Evolutionary conservation across 208 protist species (phyloP), one percentile per base, ranked within the genome.

Genomic region (Wallacemonas sp.): DNA sequence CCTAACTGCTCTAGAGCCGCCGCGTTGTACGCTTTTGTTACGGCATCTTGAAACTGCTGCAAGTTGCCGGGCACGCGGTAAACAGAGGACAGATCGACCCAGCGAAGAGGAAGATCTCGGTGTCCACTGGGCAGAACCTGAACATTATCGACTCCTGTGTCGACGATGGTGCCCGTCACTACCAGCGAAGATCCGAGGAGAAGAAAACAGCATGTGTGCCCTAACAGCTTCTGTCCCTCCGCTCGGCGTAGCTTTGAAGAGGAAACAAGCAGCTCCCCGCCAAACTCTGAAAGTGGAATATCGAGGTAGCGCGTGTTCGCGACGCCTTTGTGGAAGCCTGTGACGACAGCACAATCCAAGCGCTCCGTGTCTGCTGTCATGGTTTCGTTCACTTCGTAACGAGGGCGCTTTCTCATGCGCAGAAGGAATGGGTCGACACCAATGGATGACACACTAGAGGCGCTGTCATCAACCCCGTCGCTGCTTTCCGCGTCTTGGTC

Each of bases 231-330:
- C n/a, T 58, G 32, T 5, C 52, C 52, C 24, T 58, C 52, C 4
- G 14, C n/a, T 41, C 52, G 52, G 3, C 52, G 52, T n/a, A 58
- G 32, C 19, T 39, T 58, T 21, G 14, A 8, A 19, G 52, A 9
- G 4, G 52, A 19, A 33, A 38, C 29, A 43, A 58, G 52, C 11
- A 24, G 52, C 32, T 21, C 14, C 6, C 14, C 52, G 26, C 52
- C 52, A 41, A 58, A 58, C 30, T 58, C 52, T 9, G 52, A 58
- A 6, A 58, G 32, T 11, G 52, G 52, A 26, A 58, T 58, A 30
- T 58, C 52, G n/a, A 58, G n/a, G n/a, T 58, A 58, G 6, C 23
- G 52, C 3, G 52, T 29, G 19, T 58, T 33, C 5, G 17, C 52
- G 2, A 58, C 52, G 19, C 52, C 52, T 9, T 58, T 58, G 52